Evolutionary conservation across 2,329 filamentous ascomycete genomes (phyloP).

Genomic region (Pezicula rhizophila): DNA sequence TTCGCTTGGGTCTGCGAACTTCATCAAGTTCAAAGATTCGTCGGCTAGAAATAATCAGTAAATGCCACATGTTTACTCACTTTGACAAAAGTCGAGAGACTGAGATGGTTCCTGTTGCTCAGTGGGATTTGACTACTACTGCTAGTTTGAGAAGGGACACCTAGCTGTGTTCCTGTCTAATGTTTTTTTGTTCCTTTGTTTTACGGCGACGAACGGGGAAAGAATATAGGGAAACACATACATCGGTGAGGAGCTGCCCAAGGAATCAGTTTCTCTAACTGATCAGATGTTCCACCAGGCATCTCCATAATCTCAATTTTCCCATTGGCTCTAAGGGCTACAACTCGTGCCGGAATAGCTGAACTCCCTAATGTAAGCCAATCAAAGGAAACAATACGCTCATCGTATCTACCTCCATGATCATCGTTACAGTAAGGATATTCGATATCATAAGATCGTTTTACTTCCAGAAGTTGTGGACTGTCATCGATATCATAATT

Average conservation of each 20-base stretch:
- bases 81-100: too few species aligned
- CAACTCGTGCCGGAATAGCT: constrained; percentile 48
- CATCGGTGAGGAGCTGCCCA: constrained; percentile 52
- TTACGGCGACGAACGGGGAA: too few species aligned
- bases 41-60: constrained; percentile 36
- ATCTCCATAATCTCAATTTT: constrained; percentile 57
- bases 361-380: constrained; percentile 56
- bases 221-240: constrained; percentile 9
- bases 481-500: constrained; percentile 42
- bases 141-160: too few species aligned
- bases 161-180: too few species aligned
- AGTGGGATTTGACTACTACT: too few species aligned
- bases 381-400: constrained; percentile 62
- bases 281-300: constrained; percentile 50
- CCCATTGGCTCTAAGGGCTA: constrained; percentile 55
- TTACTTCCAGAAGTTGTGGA: constrained; percentile 54
- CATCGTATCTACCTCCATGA: constrained; percentile 40
- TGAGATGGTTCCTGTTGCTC: too few species aligned
- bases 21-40: constrained; percentile 45
- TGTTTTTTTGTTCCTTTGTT: too few species aligned
- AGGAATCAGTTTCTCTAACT: constrained; percentile 54
- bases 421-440: constrained; percentile 44
- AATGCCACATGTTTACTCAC: background rate
- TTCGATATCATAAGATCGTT: constrained; percentile 56
- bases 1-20: constrained; percentile 47